Conservation (phyloP, 1,284 basidiomycete genomes). For the Ustilago shanxiensis region DNA sequence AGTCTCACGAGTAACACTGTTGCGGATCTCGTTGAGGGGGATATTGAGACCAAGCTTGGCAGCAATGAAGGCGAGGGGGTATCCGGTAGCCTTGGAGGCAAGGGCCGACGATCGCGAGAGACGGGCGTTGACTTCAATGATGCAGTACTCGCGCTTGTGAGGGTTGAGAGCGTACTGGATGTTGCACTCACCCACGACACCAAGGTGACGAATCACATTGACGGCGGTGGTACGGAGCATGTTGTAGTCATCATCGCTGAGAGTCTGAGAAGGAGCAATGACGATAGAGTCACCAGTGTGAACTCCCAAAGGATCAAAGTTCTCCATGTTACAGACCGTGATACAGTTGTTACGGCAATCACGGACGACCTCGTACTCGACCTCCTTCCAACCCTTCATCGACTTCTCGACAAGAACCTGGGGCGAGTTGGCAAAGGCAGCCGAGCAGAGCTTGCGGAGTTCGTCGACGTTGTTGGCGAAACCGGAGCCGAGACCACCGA, state of each 20-base stretch:
- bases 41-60: slow-evolving; percentile 97
- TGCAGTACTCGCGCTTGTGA: slow-evolving; percentile 93
- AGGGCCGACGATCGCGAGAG: slow-evolving; percentile 96
- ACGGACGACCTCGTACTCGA: slow-evolving; percentile 99
- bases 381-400: slow-evolving; percentile 97
- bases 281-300: slow-evolving; percentile 99
- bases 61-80: slow-evolving; percentile 97
- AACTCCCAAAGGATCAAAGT: slow-evolving; percentile 97
- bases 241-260: slow-evolving; percentile 89
- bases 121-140: slow-evolving; percentile 99
- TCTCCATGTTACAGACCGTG: slow-evolving; percentile 99
- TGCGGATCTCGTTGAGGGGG: slow-evolving; percentile 96
- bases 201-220: slow-evolving; percentile 96
- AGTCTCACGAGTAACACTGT: slow-evolving; percentile 95
- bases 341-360: slow-evolving; percentile 98
- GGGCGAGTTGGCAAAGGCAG: slow-evolving; percentile 92
- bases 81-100: slow-evolving; percentile 98
- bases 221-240: slow-evolving; percentile 98
- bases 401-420: slow-evolving; percentile 98
- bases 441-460: slow-evolving; percentile 81
- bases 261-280: slow-evolving; percentile 95
- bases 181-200: slow-evolving; percentile 98
- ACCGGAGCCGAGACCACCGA: slow-evolving; percentile 93
- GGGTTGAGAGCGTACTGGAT: slow-evolving; percentile 99
- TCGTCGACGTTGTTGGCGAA: slow-evolving; percentile 92